Evolutionary conservation across 2,329 filamentous ascomycete species (phyloP), one percentile per base, ranked within the genome.

Genomic region (Aciculosporium take): DNA sequence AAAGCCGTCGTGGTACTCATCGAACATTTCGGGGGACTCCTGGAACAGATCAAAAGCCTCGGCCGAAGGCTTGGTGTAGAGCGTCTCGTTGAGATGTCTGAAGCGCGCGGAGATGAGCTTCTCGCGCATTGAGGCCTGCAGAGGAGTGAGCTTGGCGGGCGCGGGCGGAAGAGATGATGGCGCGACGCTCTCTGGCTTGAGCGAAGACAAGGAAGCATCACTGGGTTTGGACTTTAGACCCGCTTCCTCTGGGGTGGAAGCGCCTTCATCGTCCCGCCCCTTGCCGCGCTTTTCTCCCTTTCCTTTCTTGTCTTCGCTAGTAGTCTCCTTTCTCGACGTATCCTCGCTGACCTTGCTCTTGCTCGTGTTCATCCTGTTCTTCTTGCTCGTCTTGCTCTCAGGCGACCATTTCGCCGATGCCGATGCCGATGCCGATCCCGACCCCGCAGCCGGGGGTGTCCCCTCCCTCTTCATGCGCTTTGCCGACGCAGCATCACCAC

Each of bases 1-100:
- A 71, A 98, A 98, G 27, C 91, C 91, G 46, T 87, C 81, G 64
- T 98, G 91, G 63, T 98, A 98, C 63, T 96, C 88, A 51, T 77
- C 72, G 64, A 96, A 98, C 72, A 96, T 88, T 56, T 94, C 85
- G 0, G 91, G 91, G 38, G 84, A 85, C 27, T 82, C 70, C 39
- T 76, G 69, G 67, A 98, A 96, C 20, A 96, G 76, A 39, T 72
- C 66, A 51, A 91, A 77, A n/a, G 91, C 84, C 49, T 91, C 79
- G 28, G 70, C 68, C 0, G 91, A 98, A 1, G 88, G 84, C 7
- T 81, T 84, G 4, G 89, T 96, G 66, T 98, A 98, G 12, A 98
- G 79, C 0, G 86, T 89, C 66, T 98, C 84, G 61, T 98, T 98
- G 46, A 98, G 78, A 62, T 96, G 87, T 48, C 91, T 86, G 74